Conservation (phyloP, 2,329 filamentous ascomycete species). For the Scopulariopsis brevicaulis region DNA sequence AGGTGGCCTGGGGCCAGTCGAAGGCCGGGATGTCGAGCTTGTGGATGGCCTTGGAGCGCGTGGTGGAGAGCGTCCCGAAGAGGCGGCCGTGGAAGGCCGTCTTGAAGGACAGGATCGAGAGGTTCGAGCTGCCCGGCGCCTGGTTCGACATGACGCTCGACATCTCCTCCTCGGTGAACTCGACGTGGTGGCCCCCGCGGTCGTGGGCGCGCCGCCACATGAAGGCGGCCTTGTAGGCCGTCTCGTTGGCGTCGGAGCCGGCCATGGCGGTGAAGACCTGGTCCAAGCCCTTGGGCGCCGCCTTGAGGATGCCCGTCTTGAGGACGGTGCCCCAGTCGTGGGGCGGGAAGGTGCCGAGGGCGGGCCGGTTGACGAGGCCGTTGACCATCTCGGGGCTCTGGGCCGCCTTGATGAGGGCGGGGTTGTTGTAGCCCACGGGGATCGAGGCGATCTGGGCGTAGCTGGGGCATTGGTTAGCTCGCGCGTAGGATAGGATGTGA, state of each 20-base stretch:
- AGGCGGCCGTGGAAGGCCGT: slow-evolving; percentile 72
- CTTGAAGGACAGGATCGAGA: slow-evolving; percentile 71
- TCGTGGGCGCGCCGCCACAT: slow-evolving; percentile 67
- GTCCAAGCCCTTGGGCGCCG: slow-evolving; percentile 62
- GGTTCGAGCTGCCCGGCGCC: slow-evolving; percentile 58
- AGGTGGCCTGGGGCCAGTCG: slow-evolving; percentile 76
- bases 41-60: slow-evolving; percentile 73
- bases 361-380: slow-evolving; percentile 67
- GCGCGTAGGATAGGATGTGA: background rate
- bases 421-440: slow-evolving; percentile 74
- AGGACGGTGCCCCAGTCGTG: slow-evolving; percentile 64
- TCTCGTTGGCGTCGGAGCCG: slow-evolving; percentile 75
- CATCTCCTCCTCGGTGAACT: slow-evolving; percentile 62
- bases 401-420: slow-evolving; percentile 52
- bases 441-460: slow-evolving; percentile 80
- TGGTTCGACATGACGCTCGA: slow-evolving; percentile 59
- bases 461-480: slow-evolving; percentile 18
- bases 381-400: slow-evolving; percentile 60
- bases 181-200: slow-evolving; percentile 57
- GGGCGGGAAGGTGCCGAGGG: slow-evolving; percentile 70
- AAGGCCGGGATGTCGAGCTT: slow-evolving; percentile 84
- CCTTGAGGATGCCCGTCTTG: slow-evolving; percentile 57
- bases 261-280: slow-evolving; percentile 74
- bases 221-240: slow-evolving; percentile 77
- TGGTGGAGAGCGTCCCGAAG: slow-evolving; percentile 68